A percentile compares a stretch with the other conserved stretches of the same genome.
phyloP scores from a whole-genome alignment of 805 yeast genomes.

The Saccharomycopsis fermentans region DNA sequence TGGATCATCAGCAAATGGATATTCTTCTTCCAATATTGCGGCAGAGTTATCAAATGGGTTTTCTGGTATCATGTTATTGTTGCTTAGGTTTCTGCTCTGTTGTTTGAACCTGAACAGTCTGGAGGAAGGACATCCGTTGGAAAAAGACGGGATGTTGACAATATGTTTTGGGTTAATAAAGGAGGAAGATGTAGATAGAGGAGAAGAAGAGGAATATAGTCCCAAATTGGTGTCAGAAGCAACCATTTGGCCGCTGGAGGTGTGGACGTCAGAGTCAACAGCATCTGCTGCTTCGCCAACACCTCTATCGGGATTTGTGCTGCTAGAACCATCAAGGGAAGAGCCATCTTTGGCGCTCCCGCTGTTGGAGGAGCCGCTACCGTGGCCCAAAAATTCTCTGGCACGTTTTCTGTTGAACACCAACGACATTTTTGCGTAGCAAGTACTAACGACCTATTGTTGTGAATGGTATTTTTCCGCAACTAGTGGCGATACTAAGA shows the following conservation, averaged over 20 bases:
- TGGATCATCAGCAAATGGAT: background rate
- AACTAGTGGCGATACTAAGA: too few relatives aligned
- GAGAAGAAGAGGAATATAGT: background rate
- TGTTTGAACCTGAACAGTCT: background rate
- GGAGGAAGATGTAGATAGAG: background rate
- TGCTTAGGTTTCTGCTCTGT: background rate
- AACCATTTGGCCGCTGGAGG: background rate
- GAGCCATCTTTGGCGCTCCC: background rate
- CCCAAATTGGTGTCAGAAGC: background rate
- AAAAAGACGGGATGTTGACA: background rate
- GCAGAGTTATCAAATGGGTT: background rate
- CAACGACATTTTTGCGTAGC: background rate
- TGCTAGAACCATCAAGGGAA: too few relatives aligned
- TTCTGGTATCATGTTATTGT: background rate
- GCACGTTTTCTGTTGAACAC: constrained; percentile 1
- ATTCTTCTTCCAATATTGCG: background rate
- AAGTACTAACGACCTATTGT: too few relatives aligned
- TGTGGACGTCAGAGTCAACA: background rate
- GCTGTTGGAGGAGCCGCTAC: background rate
- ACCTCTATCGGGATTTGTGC: too few relatives aligned
- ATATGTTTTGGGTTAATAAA: background rate
- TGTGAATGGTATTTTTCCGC: too few relatives aligned
- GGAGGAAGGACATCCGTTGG: background rate
- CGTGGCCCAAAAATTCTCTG: background rate
- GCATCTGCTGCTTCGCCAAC: too few relatives aligned